Evolutionary conservation across 495 filamentous ascomycete genomes (phyloP).

Genomic region (Aspergillus hancockii): DNA sequence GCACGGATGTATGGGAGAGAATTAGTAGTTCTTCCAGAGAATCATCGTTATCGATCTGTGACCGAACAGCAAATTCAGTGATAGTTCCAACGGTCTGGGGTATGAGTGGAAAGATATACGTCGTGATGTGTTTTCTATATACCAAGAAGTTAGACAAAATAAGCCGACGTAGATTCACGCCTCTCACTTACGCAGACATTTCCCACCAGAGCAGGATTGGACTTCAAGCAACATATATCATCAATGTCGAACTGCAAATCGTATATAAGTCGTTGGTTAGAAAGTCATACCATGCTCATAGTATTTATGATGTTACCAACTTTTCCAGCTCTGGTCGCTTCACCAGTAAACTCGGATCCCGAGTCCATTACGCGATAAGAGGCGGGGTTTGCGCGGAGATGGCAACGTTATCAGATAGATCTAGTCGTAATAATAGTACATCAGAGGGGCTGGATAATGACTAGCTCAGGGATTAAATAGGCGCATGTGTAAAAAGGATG

Average conservation of each 20-base stretch:
- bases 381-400: not conserved
- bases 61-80: constrained; percentile 11
- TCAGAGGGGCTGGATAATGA: not conserved
- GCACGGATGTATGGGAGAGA: constrained; percentile 15
- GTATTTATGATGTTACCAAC: not conserved
- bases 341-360: not conserved
- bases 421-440: not conserved
- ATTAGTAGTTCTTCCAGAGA: constrained; percentile 16
- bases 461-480: not conserved
- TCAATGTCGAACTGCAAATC: constrained; percentile 23
- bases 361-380: not conserved
- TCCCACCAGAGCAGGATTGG: constrained; percentile 29
- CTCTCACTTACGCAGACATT: constrained; percentile 22
- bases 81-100: not conserved
- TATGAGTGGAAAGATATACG: constrained; percentile 15
- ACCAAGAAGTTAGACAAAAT: constrained; percentile 13
- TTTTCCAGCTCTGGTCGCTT: not conserved
- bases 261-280: not conserved
- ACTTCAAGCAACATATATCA: constrained; percentile 31
- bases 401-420: not conserved
- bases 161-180: not conserved
- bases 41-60: constrained; percentile 21
- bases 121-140: constrained; percentile 25
- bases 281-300: not conserved
- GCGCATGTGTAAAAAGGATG: not conserved